phyloP scores from a whole-genome alignment of 2,329 filamentous ascomycete species.

The Zalaria obscura region DNA sequence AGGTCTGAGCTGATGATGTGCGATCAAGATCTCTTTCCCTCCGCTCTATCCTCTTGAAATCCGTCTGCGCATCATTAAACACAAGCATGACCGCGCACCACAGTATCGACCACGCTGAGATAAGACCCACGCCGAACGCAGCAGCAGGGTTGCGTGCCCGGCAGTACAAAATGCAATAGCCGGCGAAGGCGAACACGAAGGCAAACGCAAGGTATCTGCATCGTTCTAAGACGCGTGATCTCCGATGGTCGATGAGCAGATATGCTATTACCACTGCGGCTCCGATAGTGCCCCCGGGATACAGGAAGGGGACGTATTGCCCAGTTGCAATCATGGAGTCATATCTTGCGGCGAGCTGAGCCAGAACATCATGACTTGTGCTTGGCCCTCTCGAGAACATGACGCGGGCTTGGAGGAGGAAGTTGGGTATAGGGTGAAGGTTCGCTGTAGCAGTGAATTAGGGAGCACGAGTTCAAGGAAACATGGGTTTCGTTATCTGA shows the following conservation, averaged over 20 bases:
- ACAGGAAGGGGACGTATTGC: slow-evolving; percentile 26
- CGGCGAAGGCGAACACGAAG: slow-evolving; percentile 26
- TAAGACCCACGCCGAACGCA: slow-evolving; percentile 40
- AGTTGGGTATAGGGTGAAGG: no score
- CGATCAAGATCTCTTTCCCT: neutral
- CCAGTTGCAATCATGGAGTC: slow-evolving; percentile 23
- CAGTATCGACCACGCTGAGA: slow-evolving; percentile 38
- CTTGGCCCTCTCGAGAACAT: neutral
- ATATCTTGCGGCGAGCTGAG: slow-evolving; percentile 20
- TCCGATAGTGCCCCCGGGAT: slow-evolving; percentile 27
- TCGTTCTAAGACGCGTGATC: slow-evolving; percentile 22
- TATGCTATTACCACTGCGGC: slow-evolving; percentile 30
- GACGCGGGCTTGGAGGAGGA: neutral
- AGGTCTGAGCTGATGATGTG: neutral
- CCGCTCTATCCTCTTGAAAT: slow-evolving; percentile 42
- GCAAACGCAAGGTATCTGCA: slow-evolving; percentile 32
- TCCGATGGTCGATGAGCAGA: slow-evolving; percentile 35
- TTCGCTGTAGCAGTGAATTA: no score
- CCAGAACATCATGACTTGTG: slow-evolving; percentile 4
- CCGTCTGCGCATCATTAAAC: slow-evolving; percentile 39
- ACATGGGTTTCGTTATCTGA: no score
- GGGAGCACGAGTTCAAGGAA: no score
- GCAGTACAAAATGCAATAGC: slow-evolving; percentile 28
- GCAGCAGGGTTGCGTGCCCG: slow-evolving; percentile 35
- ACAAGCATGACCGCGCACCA: slow-evolving; percentile 40